Evolutionary conservation across 2,329 filamentous ascomycete species (phyloP).

Genomic region (Alternaria sp.): DNA sequence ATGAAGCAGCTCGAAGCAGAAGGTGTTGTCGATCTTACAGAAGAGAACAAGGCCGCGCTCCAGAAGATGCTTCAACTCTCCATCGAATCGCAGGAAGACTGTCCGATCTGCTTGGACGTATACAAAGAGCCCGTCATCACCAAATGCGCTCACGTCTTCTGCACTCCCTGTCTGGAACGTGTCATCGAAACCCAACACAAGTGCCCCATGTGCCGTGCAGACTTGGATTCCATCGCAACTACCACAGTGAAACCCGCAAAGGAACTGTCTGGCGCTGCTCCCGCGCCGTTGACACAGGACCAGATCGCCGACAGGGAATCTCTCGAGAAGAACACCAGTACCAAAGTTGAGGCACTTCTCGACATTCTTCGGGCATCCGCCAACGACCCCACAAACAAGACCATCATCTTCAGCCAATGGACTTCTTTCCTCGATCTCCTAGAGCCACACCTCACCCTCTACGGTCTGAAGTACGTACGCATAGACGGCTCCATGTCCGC

Average conservation of each 20-base stretch:
- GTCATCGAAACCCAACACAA: conserved; percentile 77
- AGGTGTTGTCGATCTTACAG: conserved; percentile 71
- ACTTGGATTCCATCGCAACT: conserved; percentile 56
- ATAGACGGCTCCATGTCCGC: conserved; percentile 83
- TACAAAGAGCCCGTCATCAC: conserved; percentile 80
- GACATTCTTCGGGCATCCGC: conserved; percentile 75
- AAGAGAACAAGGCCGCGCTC: conserved; percentile 73
- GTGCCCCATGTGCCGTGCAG: conserved; percentile 83
- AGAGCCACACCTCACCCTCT: conserved; percentile 68
- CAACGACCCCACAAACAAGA: conserved; percentile 66
- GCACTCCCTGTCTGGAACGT: conserved; percentile 72
- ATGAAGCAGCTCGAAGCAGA: conserved; percentile 71
- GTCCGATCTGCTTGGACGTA: conserved; percentile 78
- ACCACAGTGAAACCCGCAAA: conserved; percentile 71
- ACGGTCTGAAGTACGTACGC: conserved; percentile 69
- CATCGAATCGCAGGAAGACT: conserved; percentile 82
- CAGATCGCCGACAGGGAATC: conserved; percentile 63
- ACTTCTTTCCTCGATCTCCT: conserved; percentile 76
- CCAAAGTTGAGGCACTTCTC: conserved; percentile 81
- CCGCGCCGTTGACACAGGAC: conserved; percentile 26
- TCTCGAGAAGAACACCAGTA: conserved; percentile 62
- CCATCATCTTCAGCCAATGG: conserved; percentile 80
- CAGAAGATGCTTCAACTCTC: conserved; percentile 77
- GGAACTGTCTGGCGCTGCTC: conserved; percentile 48
- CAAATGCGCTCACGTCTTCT: conserved; percentile 82